Evolutionary conservation across 176 grass and related monocot species (phyloP).

Genomic region (Rhynchospora breviuscula): DNA sequence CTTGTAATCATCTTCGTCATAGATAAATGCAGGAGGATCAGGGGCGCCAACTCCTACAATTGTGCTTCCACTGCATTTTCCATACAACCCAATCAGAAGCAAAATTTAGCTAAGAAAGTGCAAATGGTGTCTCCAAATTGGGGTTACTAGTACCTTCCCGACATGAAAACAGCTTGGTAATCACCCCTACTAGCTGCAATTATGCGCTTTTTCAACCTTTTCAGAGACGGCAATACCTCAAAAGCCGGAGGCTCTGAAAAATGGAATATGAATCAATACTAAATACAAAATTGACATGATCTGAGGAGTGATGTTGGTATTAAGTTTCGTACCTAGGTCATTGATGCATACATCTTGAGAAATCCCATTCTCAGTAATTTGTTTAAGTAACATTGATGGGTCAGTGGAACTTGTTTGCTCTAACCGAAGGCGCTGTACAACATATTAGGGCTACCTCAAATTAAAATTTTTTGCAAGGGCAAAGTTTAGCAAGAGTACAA

Average conservation of each 20-base stretch:
- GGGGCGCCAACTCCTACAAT: slow-evolving; percentile 86
- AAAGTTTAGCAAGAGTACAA: slow-evolving; percentile 2
- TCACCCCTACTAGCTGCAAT: slow-evolving; percentile 59
- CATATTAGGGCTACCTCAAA: not conserved
- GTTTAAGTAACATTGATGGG: slow-evolving; percentile 61
- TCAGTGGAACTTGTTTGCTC: slow-evolving; percentile 65
- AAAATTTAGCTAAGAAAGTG: not conserved
- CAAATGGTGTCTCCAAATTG: not conserved
- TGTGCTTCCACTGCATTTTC: slow-evolving; percentile 81
- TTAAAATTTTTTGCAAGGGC: not conserved
- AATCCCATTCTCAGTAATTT: slow-evolving; percentile 72
- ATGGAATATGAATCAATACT: slow-evolving; percentile 14
- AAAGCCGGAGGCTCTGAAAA: slow-evolving; percentile 85
- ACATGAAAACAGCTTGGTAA: slow-evolving; percentile 94
- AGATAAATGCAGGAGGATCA: slow-evolving; percentile 82
- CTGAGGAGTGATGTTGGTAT: not conserved
- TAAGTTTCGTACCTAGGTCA: slow-evolving; percentile 61
- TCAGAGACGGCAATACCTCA: slow-evolving; percentile 84
- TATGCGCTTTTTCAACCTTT: slow-evolving; percentile 85
- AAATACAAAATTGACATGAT: slow-evolving; percentile 16
- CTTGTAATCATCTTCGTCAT: slow-evolving; percentile 89
- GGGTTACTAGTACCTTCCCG: slow-evolving; percentile 65
- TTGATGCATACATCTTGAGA: slow-evolving; percentile 90
- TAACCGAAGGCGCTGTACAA: slow-evolving; percentile 51
- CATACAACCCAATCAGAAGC: not conserved